These are phyloP conservation scores for Nicotiana benthamiana DNA, from an alignment of 257 asterid species.

Conservation along the genomic window DNA sequence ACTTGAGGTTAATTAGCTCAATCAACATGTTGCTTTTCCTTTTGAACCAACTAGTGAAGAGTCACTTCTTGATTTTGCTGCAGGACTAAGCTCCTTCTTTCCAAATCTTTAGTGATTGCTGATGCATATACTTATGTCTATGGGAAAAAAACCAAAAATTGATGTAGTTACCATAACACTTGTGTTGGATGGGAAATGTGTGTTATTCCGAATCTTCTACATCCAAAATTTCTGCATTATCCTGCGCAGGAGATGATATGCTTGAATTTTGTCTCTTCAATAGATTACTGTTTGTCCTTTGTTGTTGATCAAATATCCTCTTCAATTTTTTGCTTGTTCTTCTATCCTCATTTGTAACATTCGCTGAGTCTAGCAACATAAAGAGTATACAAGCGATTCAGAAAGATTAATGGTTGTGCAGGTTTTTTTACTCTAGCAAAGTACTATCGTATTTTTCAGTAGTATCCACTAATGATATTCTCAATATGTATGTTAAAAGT, in stretches of 20 bases:
- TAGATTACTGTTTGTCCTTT: constrained; percentile 25
- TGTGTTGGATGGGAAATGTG: background rate
- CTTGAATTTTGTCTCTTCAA: constrained; percentile 23
- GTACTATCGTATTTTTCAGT: no score
- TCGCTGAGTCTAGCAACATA: constrained; percentile 39
- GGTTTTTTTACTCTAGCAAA: no score
- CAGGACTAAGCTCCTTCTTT: background rate
- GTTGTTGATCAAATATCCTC: constrained; percentile 61
- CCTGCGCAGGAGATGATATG: background rate
- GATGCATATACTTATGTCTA: background rate
- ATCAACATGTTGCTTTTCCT: background rate
- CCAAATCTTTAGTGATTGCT: background rate
- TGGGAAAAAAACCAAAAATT: background rate
- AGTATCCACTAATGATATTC: no score
- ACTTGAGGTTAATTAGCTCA: background rate
- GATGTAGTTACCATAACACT: background rate
- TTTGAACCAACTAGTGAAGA: no score
- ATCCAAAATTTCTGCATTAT: constrained; percentile 16
- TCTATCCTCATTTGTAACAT: constrained; percentile 62
- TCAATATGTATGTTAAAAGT: no score
- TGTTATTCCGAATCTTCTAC: background rate
- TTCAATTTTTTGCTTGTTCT: constrained; percentile 59
- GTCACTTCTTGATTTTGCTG: background rate
- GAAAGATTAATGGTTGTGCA: no score
- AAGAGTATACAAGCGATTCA: background rate